Base-by-base conservation (phyloP, 208 protist genomes). In the Trypanosoma platydactyli region DNA sequence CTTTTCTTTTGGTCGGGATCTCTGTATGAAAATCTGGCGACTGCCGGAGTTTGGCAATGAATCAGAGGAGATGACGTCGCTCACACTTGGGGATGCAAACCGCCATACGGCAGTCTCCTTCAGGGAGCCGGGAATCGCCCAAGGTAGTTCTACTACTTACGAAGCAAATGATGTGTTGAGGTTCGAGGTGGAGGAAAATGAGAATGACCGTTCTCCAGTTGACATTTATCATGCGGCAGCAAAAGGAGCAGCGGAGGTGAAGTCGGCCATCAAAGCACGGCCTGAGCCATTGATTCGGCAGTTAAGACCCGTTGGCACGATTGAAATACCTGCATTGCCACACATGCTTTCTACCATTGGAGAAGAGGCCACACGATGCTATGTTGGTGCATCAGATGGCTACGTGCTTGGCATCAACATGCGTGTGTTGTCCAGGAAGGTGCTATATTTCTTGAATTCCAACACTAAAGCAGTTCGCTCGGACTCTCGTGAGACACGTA, bases 331-430 rank as follows among this genome's bases (percentile, higher is more conserved):
- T 35, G 76, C 81, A 51, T 46, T 56, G 2, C 86, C 86, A 5
- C 79, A 81, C 41, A 56, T 76, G 5, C 63, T 77, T 20, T 59
- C 63, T 25, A 71, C 61, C 13, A 55, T 29, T 13, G 40, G 55
- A 16, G 65, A 75, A 11, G 73, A 72, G 11, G 22, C 76, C 2
- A 48, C 77, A 1, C 67, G 84, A 41, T 68, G 77, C 33, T 82
- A 79, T 51, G 64, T 92, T 24, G 86, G 86, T 29, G 48, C 81
- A 13, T 81, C 83, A 1, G 55, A 81, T 11, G 86, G 86, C n/a
- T 76, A 88, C 53, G 77, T 92, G 16, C 78, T 80, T 12, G 86
- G 86, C 57, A 64, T 92, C 9, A 77, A 89, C 54, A 69, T 68
- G 16, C 67, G 68, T 12, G 42, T 63, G 6, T 67, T 92, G 11